phyloP scores from a whole-genome alignment of 495 filamentous ascomycete genomes.

The Hypoxylon fragiforme region DNA sequence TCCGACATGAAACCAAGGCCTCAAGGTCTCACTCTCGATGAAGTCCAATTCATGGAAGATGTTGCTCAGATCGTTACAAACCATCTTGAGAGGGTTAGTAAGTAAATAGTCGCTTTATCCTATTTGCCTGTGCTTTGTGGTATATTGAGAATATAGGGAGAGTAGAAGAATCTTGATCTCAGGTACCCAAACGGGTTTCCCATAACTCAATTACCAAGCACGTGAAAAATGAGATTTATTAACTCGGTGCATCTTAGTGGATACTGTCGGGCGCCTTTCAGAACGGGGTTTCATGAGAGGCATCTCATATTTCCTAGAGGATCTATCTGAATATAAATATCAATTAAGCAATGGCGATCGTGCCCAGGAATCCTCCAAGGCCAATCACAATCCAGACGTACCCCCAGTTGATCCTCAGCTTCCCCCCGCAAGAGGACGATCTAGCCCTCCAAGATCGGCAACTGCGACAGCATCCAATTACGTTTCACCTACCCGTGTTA shows the following conservation, averaged over 20 bases:
- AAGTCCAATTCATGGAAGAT: constrained; percentile 48
- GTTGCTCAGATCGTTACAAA: constrained; percentile 63
- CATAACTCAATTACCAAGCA: constrained; percentile 2
- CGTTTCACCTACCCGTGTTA: background rate
- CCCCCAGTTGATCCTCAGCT: constrained; percentile 11
- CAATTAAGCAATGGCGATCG: constrained; percentile 26
- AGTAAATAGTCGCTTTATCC: no score
- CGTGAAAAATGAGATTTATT: constrained; percentile 1
- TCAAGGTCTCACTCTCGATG: constrained; percentile 41
- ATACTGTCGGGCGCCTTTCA: constrained; percentile 27
- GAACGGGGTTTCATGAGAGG: constrained; percentile 34
- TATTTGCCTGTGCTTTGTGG: no score
- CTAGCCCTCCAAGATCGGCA: background rate
- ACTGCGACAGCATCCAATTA: background rate
- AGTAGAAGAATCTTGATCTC: no score
- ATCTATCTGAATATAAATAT: constrained; percentile 32
- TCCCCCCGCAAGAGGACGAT: constrained; percentile 9
- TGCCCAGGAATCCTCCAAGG: constrained; percentile 3
- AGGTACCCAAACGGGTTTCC: no score
- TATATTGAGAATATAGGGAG: no score
- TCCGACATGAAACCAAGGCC: constrained; percentile 60
- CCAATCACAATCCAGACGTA: constrained; percentile 4
- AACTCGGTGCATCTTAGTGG: constrained; percentile 18
- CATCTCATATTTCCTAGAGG: constrained; percentile 32
- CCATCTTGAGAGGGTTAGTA: constrained; percentile 56